Evolutionary conservation across 83 land plant species (phyloP).

Genomic region (Diphasiastrum complanatum): DNA sequence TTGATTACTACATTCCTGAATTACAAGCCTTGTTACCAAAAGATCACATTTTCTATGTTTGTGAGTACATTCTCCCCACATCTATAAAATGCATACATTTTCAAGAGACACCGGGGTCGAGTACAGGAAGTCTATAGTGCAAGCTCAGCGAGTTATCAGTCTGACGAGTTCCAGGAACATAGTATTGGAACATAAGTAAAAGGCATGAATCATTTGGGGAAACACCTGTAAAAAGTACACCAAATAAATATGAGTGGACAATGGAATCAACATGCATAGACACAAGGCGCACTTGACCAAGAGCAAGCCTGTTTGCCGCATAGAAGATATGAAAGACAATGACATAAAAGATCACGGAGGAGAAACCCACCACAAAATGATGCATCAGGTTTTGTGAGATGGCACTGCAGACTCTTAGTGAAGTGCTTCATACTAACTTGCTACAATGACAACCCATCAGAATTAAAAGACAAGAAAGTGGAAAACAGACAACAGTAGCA

Average conservation of each 20-base stretch:
- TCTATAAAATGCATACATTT: no score
- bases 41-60: no score
- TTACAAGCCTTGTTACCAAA: no score
- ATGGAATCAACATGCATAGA: no score
- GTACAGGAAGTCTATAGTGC: slow-evolving; percentile 83
- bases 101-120: slow-evolving; percentile 51
- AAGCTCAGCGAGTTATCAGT: slow-evolving; percentile 78
- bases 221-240: slow-evolving; percentile 43
- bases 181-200: slow-evolving; percentile 85
- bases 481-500: neutral
- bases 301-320: no score
- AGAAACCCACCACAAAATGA: slow-evolving; percentile 60
- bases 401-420: slow-evolving; percentile 72
- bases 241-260: no score
- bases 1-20: no score
- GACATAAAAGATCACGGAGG: neutral
- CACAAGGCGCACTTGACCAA: no score
- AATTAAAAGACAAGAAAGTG: neutral
- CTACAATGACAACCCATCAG: slow-evolving; percentile 20
- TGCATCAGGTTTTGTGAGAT: slow-evolving; percentile 76
- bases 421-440: slow-evolving; percentile 88
- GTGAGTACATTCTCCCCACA: no score
- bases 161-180: slow-evolving; percentile 66
- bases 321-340: neutral
- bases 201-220: slow-evolving; percentile 61